These are phyloP conservation scores for Athelia psychrophila DNA, from an alignment of 1,284 basidiomycete species.

Conservation along the genomic window DNA sequence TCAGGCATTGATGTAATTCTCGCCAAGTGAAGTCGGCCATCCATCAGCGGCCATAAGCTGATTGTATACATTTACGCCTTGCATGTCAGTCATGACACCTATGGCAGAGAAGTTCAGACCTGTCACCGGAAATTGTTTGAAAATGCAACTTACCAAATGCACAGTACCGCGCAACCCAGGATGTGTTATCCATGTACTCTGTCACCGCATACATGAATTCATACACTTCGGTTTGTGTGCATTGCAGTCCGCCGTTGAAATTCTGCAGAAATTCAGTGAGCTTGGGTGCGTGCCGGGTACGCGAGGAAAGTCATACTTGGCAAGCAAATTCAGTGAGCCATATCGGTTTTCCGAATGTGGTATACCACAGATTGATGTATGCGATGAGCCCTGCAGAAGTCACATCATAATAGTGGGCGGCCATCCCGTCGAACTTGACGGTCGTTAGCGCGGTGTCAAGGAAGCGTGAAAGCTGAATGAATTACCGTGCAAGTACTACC, in stretches of 20 bases:
- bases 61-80: constrained; percentile 65
- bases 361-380: constrained; percentile 50
- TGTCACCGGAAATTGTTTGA: background rate
- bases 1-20: constrained; percentile 31
- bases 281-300: constrained; percentile 7
- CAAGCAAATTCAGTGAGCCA: constrained; percentile 73
- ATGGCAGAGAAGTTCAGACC: background rate
- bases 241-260: constrained; percentile 59
- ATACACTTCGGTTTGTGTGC: constrained; percentile 43
- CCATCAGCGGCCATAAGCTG: constrained; percentile 42
- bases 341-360: constrained; percentile 47
- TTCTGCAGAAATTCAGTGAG: constrained; percentile 35
- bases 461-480: constrained; percentile 8
- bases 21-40: constrained; percentile 47
- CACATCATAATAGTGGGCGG: constrained; percentile 64
- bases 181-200: constrained; percentile 51
- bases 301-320: constrained; percentile 35
- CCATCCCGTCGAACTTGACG: constrained; percentile 19
- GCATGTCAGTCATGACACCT: constrained; percentile 70
- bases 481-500: constrained; percentile 47
- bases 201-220: constrained; percentile 56
- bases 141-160: constrained; percentile 60
- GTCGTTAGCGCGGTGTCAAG: constrained; percentile 31
- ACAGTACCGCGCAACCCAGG: constrained; percentile 58
- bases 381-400: constrained; percentile 43